Evolutionary conservation across 2,329 filamentous ascomycete genomes (phyloP).

Genomic region (Metarhizium sp.): DNA sequence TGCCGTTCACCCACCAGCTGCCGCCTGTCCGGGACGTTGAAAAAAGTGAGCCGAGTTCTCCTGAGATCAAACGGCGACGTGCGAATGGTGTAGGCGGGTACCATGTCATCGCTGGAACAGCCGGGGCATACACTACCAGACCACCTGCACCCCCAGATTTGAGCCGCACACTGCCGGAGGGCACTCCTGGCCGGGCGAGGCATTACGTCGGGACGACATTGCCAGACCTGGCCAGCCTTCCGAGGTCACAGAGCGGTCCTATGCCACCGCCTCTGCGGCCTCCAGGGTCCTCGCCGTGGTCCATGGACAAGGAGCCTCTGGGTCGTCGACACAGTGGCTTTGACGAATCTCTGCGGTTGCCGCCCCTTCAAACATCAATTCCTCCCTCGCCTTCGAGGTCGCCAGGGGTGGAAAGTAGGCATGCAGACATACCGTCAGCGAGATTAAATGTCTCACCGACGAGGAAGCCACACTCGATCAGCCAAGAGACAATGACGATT

Average conservation of each 20-base stretch:
- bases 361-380: constrained; percentile 39
- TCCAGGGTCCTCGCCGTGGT: constrained; percentile 18
- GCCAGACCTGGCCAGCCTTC: constrained; percentile 20
- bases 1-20: constrained; percentile 14
- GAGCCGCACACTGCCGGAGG: constrained; percentile 14
- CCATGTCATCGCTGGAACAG: constrained; percentile 14
- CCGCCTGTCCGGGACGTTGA: constrained; percentile 19
- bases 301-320: constrained; percentile 18
- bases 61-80: constrained; percentile 54
- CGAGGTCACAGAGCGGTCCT: constrained; percentile 26
- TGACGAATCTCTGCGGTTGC: constrained; percentile 44
- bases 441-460: constrained; percentile 13
- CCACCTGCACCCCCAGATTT: constrained; percentile 6
- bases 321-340: constrained; percentile 36
- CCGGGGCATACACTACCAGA: constrained; percentile 6
- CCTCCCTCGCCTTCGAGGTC: constrained; percentile 20
- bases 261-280: constrained; percentile 49
- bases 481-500: constrained; percentile 24
- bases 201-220: constrained; percentile 16
- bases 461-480: neutral
- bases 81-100: constrained; percentile 35
- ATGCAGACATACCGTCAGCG: constrained; percentile 17
- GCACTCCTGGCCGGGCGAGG: constrained; percentile 9
- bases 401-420: constrained; percentile 16
- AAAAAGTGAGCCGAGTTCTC: constrained; percentile 30